Evolutionary conservation across 1,284 basidiomycete species (phyloP), one percentile per base, ranked within the genome.

Genomic region (Acaromyces ingoldii): DNA sequence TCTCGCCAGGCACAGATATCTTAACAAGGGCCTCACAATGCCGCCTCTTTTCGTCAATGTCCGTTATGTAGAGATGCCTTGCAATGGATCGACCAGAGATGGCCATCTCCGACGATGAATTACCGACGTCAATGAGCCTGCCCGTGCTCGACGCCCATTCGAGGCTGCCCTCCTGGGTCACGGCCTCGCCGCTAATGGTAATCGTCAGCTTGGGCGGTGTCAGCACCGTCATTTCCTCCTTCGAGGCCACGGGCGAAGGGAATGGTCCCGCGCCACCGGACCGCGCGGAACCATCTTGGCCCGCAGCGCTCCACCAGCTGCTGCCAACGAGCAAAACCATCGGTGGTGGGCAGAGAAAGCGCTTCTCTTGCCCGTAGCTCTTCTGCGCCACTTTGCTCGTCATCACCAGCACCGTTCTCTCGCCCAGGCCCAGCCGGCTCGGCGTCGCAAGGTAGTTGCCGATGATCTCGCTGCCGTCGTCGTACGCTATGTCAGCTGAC

Each of bases 311-410:
- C 89, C 91, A 96, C 92, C 92, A 97, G 24, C 88, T 87, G 71
- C 89, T 87, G 42, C 92, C 93, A 68, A 95, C 87, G 80, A 97
- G 83, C 68, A 91, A 87, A 30, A 91, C 92, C 43, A 90, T 91
- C 3, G 92, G 92, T 49, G 91, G 92, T 1, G 93, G 93, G 72
- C 91, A 95, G 13, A 97, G 82, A 81, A 96, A 96, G 44, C 92
- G 83, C 77, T 96, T 95, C 77, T 97, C 92, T 10, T 86, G 91
- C 34, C 91, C 91, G 72, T 97, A 97, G 17, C 88, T 91, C 76
- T 96, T 95, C 79, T 97, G 93, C 2, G 90, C 93, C 34, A 96
- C 91, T 72, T 88, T 91, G 74, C 88, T 90, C 22, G 90, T 92
- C 87, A 95, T 91, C 70, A 97, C 88, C 54, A 95, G 87, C 57